Evolutionary conservation across 257 asterid species (phyloP).

Genomic region (Echium plantagineum): DNA sequence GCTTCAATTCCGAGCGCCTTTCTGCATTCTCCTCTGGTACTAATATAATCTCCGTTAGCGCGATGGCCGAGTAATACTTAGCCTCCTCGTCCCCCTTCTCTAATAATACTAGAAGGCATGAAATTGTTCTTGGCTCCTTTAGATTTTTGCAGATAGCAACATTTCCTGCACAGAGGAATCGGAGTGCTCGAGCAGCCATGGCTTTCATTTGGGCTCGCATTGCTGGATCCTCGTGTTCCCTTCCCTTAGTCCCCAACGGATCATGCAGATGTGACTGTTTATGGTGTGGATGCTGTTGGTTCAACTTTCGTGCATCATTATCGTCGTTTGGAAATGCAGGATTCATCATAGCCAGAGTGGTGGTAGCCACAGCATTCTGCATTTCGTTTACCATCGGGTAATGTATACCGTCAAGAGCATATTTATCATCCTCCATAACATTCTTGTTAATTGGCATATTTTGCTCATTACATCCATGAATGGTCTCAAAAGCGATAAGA

Average conservation of each 20-base stretch:
- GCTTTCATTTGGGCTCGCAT: conserved; percentile 20
- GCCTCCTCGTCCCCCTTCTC: conserved; percentile 58
- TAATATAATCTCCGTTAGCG: conserved; percentile 58
- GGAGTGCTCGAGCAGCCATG: conserved; percentile 19
- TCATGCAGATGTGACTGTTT: too few relatives aligned
- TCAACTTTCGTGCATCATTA: too few relatives aligned
- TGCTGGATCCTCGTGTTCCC: conserved; percentile 19
- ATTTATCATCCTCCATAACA: conserved; percentile 4
- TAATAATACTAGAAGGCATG: conserved; percentile 36
- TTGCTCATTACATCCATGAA: conserved; percentile 40
- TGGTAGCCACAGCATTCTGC: conserved; percentile 28
- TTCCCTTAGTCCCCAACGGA: too few relatives aligned
- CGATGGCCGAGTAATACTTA: conserved; percentile 56
- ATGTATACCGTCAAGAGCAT: too few relatives aligned
- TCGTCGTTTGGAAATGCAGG: too few relatives aligned
- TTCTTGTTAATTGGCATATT: neutral
- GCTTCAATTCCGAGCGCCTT: conserved; percentile 58
- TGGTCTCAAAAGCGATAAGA: conserved; percentile 72
- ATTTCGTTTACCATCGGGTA: conserved; percentile 27
- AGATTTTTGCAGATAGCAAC: conserved; percentile 9
- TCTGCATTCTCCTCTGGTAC: conserved; percentile 48
- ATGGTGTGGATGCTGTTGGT: too few relatives aligned
- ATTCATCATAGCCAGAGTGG: too few relatives aligned
- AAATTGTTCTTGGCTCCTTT: conserved; percentile 16
- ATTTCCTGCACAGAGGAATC: conserved; percentile 20